Percentiles rank a stretch among this genome's conserved stretches.
Conservation (phyloP, 2,329 filamentous ascomycete genomes). For the Trichoderma atrobrunneum region DNA sequence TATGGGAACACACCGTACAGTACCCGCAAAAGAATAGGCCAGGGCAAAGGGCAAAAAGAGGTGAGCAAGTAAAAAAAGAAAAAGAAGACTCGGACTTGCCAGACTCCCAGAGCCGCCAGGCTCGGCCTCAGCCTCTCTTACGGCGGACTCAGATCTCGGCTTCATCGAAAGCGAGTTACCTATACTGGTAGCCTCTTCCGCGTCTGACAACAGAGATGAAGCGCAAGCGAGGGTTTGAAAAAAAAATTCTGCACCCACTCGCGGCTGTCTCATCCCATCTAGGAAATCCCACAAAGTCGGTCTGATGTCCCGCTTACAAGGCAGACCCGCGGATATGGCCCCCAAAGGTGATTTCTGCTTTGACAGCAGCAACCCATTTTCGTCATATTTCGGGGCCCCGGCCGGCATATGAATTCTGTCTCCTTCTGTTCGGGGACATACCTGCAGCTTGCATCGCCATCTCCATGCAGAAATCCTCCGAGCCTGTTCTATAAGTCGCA, state of each 20-base stretch:
- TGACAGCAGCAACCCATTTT: background rate
- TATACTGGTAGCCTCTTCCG: background rate
- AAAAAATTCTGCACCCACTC: background rate
- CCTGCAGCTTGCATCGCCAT: background rate
- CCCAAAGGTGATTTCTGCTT: background rate
- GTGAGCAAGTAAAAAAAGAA: background rate
- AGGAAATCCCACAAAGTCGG: constrained; percentile 5
- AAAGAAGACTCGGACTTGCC: background rate
- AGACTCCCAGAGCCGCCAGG: background rate
- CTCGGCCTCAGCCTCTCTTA: background rate
- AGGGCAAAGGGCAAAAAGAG: background rate
- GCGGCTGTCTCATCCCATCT: background rate
- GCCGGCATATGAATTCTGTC: background rate
- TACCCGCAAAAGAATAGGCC: background rate
- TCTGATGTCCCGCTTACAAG: background rate
- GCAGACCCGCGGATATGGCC: background rate
- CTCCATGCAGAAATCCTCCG: background rate
- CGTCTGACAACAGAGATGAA: background rate
- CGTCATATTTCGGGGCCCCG: background rate
- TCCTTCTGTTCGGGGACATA: background rate
- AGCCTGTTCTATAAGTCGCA: background rate
- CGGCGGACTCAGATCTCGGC: background rate
- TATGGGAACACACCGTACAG: background rate
- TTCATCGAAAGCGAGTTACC: background rate
- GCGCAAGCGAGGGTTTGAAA: no score